Base-by-base conservation (phyloP, 345 rosid species). In the Orychophragmus violaceus region DNA sequence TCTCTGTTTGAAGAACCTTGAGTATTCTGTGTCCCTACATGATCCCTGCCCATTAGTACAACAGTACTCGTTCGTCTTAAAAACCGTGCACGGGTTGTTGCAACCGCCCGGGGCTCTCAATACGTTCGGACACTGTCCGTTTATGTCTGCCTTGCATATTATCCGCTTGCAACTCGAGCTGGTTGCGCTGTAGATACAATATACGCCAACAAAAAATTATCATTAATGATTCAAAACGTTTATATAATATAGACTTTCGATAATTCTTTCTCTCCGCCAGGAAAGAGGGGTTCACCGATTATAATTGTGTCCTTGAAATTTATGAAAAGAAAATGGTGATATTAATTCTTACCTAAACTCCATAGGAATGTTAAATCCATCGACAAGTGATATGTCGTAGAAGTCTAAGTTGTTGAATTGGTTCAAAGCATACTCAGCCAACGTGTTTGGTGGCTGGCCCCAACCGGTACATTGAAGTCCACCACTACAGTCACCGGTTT, bases 381-480 rank as follows among this genome's bases (percentile, higher is more conserved):
- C 76, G 4, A 76, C 75, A 62, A 74, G 68, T 29, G 75, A 75
- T n/a, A 75, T 75, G 28, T 75, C 79, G 45, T 69, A 69, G 50
- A 75, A 75, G 51, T 75, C 79, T 42, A 62, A 70, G 71, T 75
- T 69, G 52, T 61, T 67, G 59, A 64, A 83, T 3, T 82, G 87
- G 80, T 88, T 88, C 23, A 85, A 74, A 0, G 86, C 82, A 32
- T 74, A 80, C 69, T 86, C 90, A 16, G 84, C 90, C 57, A 81
- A 46, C 56, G 91, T 84, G 62, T 82, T 82, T 2, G 87, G 91
- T 1, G 89, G 89, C 36, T 12, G 39, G 4, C 91, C 92, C 72
- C 62, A 83, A 3, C 69, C 80, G 9, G 59, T 28, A 49, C 96
- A 83, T 24, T 74, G 50, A 4, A 83, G 79, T 48, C 72, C 51